Evolutionary conservation across 345 rosid genomes (phyloP).

Genomic region (Raphanus raphanistrum): DNA sequence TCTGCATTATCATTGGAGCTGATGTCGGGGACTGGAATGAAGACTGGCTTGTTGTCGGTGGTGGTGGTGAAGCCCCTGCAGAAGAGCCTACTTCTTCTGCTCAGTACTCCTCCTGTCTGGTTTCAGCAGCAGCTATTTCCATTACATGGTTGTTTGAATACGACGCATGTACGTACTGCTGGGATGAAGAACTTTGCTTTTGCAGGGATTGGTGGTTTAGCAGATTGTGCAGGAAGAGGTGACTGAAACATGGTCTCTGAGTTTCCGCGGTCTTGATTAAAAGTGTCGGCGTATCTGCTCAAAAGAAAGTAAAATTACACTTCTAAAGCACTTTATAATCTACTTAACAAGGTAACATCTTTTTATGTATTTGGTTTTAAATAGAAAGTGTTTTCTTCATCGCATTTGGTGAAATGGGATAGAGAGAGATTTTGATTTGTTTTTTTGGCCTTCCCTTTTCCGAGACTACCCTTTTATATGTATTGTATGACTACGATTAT

Average conservation of each 20-base stretch:
- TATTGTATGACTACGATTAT: background rate
- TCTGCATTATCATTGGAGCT: conserved; percentile 18
- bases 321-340: background rate
- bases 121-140: conserved; percentile 55
- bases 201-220: conserved; percentile 64
- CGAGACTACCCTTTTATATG: conserved; percentile 27
- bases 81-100: conserved; percentile 25
- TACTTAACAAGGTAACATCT: background rate
- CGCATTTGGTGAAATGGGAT: conserved; percentile 25
- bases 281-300: conserved; percentile 37
- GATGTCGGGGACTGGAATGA: conserved; percentile 44
- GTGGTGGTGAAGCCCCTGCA: conserved; percentile 36
- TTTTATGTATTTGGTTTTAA: no score
- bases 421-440: conserved; percentile 12
- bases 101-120: conserved; percentile 44
- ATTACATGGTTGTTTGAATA: conserved; percentile 41
- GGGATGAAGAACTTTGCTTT: conserved; percentile 89
- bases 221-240: conserved; percentile 58
- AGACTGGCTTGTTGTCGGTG: conserved; percentile 31
- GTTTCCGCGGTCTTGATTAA: conserved; percentile 78
- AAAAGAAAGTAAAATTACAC: background rate
- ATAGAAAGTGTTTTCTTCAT: no score
- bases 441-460: background rate
- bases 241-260: conserved; percentile 64
- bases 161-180: conserved; percentile 41